Evolutionary conservation across 2,329 filamentous ascomycete species (phyloP), one percentile per base, ranked within the genome.

Genomic region (Colletotrichum chlorophyti): DNA sequence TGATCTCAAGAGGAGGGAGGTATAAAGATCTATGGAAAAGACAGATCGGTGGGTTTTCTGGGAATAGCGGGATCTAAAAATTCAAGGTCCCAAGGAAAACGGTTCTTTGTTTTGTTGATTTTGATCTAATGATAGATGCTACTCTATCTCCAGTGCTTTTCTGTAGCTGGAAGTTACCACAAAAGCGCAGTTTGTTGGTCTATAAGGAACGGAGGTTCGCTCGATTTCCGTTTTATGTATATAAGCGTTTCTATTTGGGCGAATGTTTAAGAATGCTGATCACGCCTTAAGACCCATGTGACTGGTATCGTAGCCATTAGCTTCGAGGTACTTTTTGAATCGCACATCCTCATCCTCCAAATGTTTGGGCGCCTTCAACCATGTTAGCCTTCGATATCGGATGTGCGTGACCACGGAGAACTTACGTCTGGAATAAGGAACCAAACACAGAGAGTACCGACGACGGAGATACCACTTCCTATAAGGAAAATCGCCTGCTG

Each of bases 1-100:
- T 86, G 37, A 65, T 85, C 23, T 65, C 70, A 17, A 58, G 63
- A n/a, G 74, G 74, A 3, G 83, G 83, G 1, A 77, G 76, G 62
- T 86, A 86, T 54, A 69, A 73, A 32, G 71, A 79, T 23, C 62
- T 86, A 3, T 86, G 83, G 83, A 70, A 70, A 15, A 80, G 76
- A 42, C 81, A 84, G 53, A 69, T 58, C 9, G 42, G 50, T 1
- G 37, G 42, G 6, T n/a, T 17, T 6, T 35, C 27, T 6, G 40
- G 46, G 12, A 34, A 35, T 14, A 14, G 17, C 7, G 14, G 24
- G 4, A 5, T 12, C 2, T 31, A 6, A 29, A 4, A 14, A 12
- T 11, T n/a, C n/a, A n/a, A n/a, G n/a, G n/a, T n/a, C n/a, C n/a
- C n/a, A n/a, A n/a, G n/a, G n/a, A n/a, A 2, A 9, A 14, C 5